Percentiles rank a stretch among this genome's conserved stretches.
Evolutionary conservation across 495 filamentous ascomycete genomes (phyloP).

Genomic region (Poronia punctata): DNA sequence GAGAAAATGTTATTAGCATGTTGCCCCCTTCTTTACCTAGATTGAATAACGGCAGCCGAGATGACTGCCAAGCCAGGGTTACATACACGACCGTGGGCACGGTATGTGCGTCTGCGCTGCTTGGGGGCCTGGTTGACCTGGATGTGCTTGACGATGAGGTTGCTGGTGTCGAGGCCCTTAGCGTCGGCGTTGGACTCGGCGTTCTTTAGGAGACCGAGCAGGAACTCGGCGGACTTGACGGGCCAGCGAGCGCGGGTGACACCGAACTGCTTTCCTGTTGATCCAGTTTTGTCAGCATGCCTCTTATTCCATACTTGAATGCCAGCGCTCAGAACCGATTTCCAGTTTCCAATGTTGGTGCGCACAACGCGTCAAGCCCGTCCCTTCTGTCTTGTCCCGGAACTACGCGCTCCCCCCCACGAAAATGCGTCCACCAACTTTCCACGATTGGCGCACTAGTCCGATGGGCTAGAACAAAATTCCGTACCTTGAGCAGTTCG

Average conservation of each 20-base stretch:
- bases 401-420: neutral
- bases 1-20: constrained; percentile 19
- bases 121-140: constrained; percentile 99
- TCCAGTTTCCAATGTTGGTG: neutral
- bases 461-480: no score
- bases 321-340: neutral
- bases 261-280: constrained; percentile 93
- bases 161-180: constrained; percentile 96
- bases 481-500: constrained; percentile 94
- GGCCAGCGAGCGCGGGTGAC: constrained; percentile 97
- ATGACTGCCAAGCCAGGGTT: neutral
- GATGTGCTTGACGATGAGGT: constrained; percentile 97
- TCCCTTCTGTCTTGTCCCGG: no score
- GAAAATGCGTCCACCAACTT: neutral
- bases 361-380: no score
- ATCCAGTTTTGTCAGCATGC: constrained; percentile 22
- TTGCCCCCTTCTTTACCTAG: constrained; percentile 5
- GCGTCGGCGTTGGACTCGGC: constrained; percentile 98
- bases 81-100: constrained; percentile 99
- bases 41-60: neutral
- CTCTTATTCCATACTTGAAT: neutral
- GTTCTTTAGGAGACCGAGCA: constrained; percentile 95
- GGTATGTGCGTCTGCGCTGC: constrained; percentile 95
- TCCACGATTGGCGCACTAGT: no score
- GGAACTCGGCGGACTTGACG: constrained; percentile 96